Conservation (phyloP, 1,139 yeast species). For the Debaryomyces nepalensis region DNA sequence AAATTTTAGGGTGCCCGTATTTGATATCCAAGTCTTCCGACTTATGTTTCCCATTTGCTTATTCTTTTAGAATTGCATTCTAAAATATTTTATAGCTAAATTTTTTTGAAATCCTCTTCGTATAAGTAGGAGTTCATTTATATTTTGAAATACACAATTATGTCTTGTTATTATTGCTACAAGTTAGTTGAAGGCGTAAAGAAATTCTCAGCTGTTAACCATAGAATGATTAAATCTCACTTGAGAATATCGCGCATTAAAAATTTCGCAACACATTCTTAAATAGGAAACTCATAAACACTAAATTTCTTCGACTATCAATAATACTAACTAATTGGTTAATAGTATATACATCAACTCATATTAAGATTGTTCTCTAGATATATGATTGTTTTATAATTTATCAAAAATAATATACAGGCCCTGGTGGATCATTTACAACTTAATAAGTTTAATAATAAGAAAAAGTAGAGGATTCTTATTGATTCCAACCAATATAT, state of each 20-base stretch:
- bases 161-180: neutral
- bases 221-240: neutral
- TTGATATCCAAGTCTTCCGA: no score
- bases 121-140: neutral
- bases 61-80: constrained; percentile 1
- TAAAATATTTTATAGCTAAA: neutral
- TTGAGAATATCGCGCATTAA: constrained; percentile 5
- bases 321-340: constrained; percentile 3
- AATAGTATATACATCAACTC: constrained; percentile 1
- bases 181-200: no score
- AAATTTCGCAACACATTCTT: constrained; percentile 13
- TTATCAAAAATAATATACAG: constrained; percentile 8
- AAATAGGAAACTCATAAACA: constrained; percentile 15
- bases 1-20: no score
- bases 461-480: no score
- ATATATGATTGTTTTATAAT: no score
- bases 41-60: no score
- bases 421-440: no score
- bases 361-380: neutral
- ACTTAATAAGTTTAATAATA: no score
- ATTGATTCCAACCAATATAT: no score
- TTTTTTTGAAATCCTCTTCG: neutral
- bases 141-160: neutral
- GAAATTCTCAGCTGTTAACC: no score
- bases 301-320: constrained; percentile 1